Conservation (phyloP, 495 filamentous ascomycete genomes). For the Podospora anserina region DNA sequence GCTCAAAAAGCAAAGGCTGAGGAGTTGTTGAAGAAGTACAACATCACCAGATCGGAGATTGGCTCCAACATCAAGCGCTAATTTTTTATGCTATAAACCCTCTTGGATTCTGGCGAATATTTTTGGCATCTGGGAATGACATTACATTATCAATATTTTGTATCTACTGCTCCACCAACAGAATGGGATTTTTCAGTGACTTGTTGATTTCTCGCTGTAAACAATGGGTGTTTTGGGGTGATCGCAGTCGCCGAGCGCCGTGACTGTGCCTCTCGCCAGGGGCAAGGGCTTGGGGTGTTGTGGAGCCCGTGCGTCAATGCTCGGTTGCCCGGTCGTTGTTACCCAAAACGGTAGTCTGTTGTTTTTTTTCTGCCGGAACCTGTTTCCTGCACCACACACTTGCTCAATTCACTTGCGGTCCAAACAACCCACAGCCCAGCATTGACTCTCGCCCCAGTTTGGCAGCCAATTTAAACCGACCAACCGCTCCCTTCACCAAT, state of each 20-base stretch:
- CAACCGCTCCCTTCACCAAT: background rate
- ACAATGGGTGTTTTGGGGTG: background rate
- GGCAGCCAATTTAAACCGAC: background rate
- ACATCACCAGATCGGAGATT: constrained; percentile 48
- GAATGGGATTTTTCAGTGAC: background rate
- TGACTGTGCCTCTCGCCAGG: constrained; percentile 13
- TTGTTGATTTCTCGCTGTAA: background rate
- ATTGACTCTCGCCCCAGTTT: background rate
- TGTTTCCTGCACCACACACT: background rate
- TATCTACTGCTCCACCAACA: background rate
- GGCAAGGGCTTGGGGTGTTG: constrained; percentile 8
- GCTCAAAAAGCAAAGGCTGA: constrained; percentile 64
- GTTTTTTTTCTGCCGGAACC: constrained; percentile 10
- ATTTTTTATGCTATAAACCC: background rate
- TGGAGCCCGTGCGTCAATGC: constrained; percentile 16
- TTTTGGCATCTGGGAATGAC: background rate
- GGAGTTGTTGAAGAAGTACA: constrained; percentile 60
- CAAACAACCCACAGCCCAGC: background rate
- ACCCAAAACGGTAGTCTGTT: constrained; percentile 31
- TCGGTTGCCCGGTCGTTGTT: constrained; percentile 28
- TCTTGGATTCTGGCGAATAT: background rate
- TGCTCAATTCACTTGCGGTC: background rate
- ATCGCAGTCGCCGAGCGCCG: constrained; percentile 2
- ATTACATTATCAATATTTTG: background rate
- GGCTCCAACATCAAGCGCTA: constrained; percentile 47